These are phyloP conservation scores for Colletotrichum viniferum DNA, from an alignment of 2,329 filamentous ascomycete genomes.

Conservation along the genomic window DNA sequence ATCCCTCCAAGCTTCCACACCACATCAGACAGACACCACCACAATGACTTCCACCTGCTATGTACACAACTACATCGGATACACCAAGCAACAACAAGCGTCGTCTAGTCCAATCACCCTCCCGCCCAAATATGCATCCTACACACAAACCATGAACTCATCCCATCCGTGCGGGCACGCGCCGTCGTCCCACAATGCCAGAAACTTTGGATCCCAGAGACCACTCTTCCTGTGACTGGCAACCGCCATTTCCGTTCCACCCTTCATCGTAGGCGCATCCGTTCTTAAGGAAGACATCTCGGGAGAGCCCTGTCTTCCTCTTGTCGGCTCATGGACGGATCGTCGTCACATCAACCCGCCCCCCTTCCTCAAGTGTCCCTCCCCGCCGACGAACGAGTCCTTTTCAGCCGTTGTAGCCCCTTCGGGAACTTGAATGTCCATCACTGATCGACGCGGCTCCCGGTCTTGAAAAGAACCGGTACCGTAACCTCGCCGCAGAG, in stretches of 20 bases:
- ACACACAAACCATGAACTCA: conserved; percentile 1
- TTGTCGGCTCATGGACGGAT: conserved; percentile 7
- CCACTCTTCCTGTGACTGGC: not conserved
- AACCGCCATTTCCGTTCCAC: not conserved
- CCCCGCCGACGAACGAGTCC: not conserved
- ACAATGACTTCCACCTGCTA: not conserved
- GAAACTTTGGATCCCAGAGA: not conserved
- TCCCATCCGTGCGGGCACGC: conserved; percentile 9
- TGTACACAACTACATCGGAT: not conserved
- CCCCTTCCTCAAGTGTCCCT: not conserved
- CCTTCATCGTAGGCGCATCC: not conserved
- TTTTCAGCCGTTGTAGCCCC: not conserved
- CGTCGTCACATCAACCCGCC: not conserved
- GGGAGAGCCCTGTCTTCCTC: not conserved
- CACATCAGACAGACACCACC: not conserved
- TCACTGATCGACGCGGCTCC: conserved; percentile 11
- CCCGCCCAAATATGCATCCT: not conserved
- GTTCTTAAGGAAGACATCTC: conserved; percentile 5
- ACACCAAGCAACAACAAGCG: not conserved
- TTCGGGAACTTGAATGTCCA: not conserved
- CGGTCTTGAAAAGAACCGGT: not conserved
- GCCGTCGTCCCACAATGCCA: conserved; percentile 1
- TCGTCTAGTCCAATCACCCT: not conserved
- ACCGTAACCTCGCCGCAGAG: not conserved
- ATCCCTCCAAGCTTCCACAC: not conserved